phyloP scores from a whole-genome alignment of 169 alveolate genomes.

The Plasmodium malariae region DNA sequence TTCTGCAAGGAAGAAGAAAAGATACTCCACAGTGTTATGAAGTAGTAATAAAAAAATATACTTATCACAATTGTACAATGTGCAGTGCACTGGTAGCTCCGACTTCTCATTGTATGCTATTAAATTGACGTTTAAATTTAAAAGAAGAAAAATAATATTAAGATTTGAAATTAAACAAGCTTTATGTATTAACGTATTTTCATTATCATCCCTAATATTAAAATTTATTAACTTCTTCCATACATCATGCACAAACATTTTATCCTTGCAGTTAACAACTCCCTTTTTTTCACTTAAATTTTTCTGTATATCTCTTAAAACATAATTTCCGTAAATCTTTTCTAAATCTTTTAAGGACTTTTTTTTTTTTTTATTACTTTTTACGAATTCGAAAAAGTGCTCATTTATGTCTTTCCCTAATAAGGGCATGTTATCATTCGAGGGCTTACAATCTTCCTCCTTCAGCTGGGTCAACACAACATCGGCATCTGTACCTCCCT shows the following conservation, averaged over 20 bases:
- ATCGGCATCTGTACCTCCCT: no score
- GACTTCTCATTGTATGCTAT: constrained; percentile 37
- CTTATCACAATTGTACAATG: constrained; percentile 35
- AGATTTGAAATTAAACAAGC: constrained; percentile 66
- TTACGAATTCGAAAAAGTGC: constrained; percentile 18
- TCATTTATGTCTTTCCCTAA: neutral
- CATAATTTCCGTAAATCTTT: constrained; percentile 31
- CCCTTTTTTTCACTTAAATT: neutral
- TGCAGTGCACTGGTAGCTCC: constrained; percentile 72
- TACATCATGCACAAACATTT: constrained; percentile 1
- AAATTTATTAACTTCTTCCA: constrained; percentile 56
- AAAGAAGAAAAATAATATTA: constrained; percentile 51
- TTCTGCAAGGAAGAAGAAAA: constrained; percentile 17
- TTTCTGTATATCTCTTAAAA: constrained; percentile 24
- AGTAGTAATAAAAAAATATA: constrained; percentile 53
- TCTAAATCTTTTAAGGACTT: constrained; percentile 8
- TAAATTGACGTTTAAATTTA: constrained; percentile 55
- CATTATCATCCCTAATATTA: constrained; percentile 54
- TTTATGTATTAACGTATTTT: constrained; percentile 69
- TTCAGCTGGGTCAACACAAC: no score
- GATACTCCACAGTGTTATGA: constrained; percentile 67
- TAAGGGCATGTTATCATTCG: neutral
- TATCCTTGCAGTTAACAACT: neutral
- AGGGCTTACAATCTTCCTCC: no score
- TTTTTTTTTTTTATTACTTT: constrained; percentile 1